Evolutionary conservation across 1,139 yeast species (phyloP), one percentile per base, ranked within the genome.

Genomic region (Ogataea hybrid): DNA sequence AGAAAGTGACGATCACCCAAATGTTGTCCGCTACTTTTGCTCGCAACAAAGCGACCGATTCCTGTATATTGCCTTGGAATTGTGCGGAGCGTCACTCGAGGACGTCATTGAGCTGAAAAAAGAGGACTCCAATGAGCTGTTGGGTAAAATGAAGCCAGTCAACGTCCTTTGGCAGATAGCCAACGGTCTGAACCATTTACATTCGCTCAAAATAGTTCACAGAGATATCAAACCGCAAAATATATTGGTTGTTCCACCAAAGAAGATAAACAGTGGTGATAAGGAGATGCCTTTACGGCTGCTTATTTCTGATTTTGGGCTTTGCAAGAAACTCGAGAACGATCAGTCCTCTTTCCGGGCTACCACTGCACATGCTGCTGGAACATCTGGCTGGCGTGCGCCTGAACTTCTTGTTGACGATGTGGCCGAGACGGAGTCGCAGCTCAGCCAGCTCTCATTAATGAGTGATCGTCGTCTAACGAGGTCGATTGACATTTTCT

Each of bases 321-420:
- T 92, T 20, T 92, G 98, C 63, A 90, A 92, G 59, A 86, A 85
- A 58, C 67, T 92, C 41, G 98, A 92, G 49, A 79, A 81, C 14
- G 97, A 89, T 54, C 97, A 92, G 62, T 85, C 96, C 1, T 87
- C 96, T 6, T 92, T 92, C 62, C 75, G 92, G 50, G 95, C 97
- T 0, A 90, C 96, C 0, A 82, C 92, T 0, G 89, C 89, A 23
- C 84, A 88, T 57, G 95, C 95, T 9, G 96, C 97, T 0, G 99
- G 99, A 2, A 92, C 98, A 0, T 79, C 92, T 6, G 99, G 99
- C 1, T 92, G 98, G 98, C 76, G 97, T 53, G 97, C 98, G 0
- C 98, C 98, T 0, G 99, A 92, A 59, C 68, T 92, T 28, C 65
- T 87, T 32, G 68, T 78, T 29, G 77, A 68, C 23, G 68, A 53